Conservation (phyloP, 371 early-diverging fungal species). For the Dichotomocladium elegans region DNA sequence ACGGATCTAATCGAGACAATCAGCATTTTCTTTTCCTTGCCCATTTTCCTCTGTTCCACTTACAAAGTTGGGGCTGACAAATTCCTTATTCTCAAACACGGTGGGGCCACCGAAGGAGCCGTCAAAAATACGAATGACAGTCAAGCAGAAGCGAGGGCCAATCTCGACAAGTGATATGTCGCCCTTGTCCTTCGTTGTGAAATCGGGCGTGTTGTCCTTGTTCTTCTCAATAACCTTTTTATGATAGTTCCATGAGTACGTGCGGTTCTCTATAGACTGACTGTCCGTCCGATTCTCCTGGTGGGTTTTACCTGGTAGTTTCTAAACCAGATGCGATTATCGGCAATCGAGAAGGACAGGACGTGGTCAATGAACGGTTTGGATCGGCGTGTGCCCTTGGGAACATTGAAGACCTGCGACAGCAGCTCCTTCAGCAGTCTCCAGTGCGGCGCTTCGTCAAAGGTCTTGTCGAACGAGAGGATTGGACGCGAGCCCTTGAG, state of each 20-base stretch:
- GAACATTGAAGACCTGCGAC: conserved; percentile 86
- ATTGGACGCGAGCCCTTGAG: conserved; percentile 95
- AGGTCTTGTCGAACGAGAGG: conserved; percentile 88
- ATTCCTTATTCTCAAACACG: conserved; percentile 87
- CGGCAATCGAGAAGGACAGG: conserved; percentile 84
- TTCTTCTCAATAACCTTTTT: conserved; percentile 53
- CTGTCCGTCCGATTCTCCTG: background rate
- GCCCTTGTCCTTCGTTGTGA: conserved; percentile 53
- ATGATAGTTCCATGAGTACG: background rate
- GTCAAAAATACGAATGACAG: conserved; percentile 90
- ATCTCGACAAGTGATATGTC: conserved; percentile 90
- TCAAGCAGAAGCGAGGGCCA: conserved; percentile 96
- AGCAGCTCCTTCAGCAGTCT: conserved; percentile 87
- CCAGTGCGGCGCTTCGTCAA: conserved; percentile 83
- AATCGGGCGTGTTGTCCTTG: conserved; percentile 46
- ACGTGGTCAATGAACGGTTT: conserved; percentile 98
- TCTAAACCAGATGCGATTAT: conserved; percentile 92
- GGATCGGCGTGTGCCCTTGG: conserved; percentile 81
- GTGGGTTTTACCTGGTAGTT: conserved; percentile 81
- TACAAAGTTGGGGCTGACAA: conserved; percentile 75
- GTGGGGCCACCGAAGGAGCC: conserved; percentile 92
- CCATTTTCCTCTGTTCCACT: conserved; percentile 3
- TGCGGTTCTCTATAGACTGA: background rate
- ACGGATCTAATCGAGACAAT: conserved; percentile 21
- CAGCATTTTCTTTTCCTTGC: background rate